Evolutionary conservation across 1,284 basidiomycete species (phyloP), one percentile per base, ranked within the genome.

Genomic region (Mrakiaceae sp.): DNA sequence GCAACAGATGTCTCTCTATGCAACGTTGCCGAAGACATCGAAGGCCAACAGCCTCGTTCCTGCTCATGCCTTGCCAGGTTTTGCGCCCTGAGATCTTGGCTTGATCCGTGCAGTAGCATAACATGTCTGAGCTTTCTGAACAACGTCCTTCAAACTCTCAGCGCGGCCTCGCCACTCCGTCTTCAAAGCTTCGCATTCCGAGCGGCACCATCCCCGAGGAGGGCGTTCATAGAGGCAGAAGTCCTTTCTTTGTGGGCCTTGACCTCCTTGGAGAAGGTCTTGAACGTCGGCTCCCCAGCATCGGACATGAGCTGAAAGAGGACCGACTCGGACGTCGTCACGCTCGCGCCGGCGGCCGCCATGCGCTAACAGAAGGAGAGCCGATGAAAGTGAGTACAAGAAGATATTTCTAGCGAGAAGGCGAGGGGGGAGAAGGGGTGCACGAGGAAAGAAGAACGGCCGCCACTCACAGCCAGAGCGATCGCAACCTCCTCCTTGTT

Each of bases 321-420:
- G 3, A 87, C 75, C 66, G 86, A 88, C 73, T 96, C 93, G 69
- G 87, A 88, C 0, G 90, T 89, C 1, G 85, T 85, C 64, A 96
- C 80, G 62, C 83, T 78, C 1, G 84, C 88, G 0, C 91, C 92
- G 3, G 84, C 84, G 50, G 27, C 11, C n/a, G 40, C 52, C 9
- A 48, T 39, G 12, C 49, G 3, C 43, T 16, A 47, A 50, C 3
- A 40, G 16, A n/a, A 58, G 16, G 44, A 51, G 7, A 49, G 58
- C 12, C 8, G 48, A 48, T 46, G 50, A 58, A 12, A 40, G 42
- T 40, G 40, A 9, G 3, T 9, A 6, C 39, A 63, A 14, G 8
- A 42, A 11, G 14, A 47, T 3, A 11, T 49, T 60, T 27, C 16
- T 4, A 40, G 11, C 39, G 3, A 11, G 48, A n/a, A 50, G 8